Evolutionary conservation across 2,329 filamentous ascomycete genomes (phyloP).

Genomic region (Ascosphaera apis): DNA sequence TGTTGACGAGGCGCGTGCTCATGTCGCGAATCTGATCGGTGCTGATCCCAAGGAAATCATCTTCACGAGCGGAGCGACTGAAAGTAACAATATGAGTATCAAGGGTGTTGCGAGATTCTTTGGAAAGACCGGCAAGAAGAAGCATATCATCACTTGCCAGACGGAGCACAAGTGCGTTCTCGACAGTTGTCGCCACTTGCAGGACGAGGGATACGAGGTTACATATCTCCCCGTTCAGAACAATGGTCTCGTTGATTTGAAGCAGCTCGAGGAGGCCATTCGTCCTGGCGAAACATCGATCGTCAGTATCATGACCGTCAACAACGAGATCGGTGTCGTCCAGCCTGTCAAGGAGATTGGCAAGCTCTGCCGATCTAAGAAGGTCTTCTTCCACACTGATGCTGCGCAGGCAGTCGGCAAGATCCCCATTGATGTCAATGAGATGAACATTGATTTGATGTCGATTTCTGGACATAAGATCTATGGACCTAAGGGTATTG

Average conservation of each 20-base stretch:
- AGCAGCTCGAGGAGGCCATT: slow-evolving; percentile 69
- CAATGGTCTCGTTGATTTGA: slow-evolving; percentile 67
- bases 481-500: slow-evolving; percentile 91
- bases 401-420: slow-evolving; percentile 96
- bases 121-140: slow-evolving; percentile 82
- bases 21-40: slow-evolving; percentile 71
- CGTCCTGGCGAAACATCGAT: slow-evolving; percentile 61
- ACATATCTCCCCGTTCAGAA: slow-evolving; percentile 86
- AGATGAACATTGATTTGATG: slow-evolving; percentile 96
- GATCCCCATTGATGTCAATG: slow-evolving; percentile 88
- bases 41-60: slow-evolving; percentile 96
- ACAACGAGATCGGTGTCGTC: slow-evolving; percentile 99
- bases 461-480: slow-evolving; percentile 98
- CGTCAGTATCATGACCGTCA: slow-evolving; percentile 96
- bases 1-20: slow-evolving; percentile 61
- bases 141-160: slow-evolving; percentile 90
- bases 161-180: slow-evolving; percentile 98
- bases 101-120: slow-evolving; percentile 96
- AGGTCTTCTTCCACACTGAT: slow-evolving; percentile 96
- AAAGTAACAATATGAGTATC: slow-evolving; percentile 99
- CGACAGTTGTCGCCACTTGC: slow-evolving; percentile 87
- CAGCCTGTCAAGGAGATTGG: slow-evolving; percentile 89
- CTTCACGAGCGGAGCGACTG: slow-evolving; percentile 91
- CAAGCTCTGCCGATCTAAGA: slow-evolving; percentile 68
- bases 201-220: slow-evolving; percentile 88